Evolutionary conservation across 768 basidiomycete genomes (phyloP).

Genomic region (Tylopilus vinaceipallidus): DNA sequence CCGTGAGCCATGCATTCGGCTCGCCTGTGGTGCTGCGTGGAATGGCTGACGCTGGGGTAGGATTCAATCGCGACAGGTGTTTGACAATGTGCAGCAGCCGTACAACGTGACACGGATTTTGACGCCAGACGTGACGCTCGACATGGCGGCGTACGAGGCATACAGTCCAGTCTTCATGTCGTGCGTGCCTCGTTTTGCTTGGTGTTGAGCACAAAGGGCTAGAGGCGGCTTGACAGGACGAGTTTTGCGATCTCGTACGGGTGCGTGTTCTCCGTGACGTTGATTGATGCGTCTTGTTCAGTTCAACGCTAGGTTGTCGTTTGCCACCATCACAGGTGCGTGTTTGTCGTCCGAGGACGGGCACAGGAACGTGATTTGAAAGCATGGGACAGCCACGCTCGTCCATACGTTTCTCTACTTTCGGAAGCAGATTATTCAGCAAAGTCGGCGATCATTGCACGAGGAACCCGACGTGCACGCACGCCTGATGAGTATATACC

Average conservation of each 20-base stretch:
- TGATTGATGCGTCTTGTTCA: background rate
- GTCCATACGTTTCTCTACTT: conserved; percentile 52
- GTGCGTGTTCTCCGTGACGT: too few relatives aligned
- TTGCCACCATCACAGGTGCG: conserved; percentile 73
- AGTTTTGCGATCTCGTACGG: conserved; percentile 32
- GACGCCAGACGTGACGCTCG: conserved; percentile 50
- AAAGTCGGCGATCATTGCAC: conserved; percentile 62
- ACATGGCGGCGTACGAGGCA: conserved; percentile 47
- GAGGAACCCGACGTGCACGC: conserved; percentile 87
- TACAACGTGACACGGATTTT: conserved; percentile 67
- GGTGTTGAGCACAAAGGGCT: too few relatives aligned
- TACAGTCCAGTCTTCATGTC: conserved; percentile 66
- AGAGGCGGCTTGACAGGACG: too few relatives aligned
- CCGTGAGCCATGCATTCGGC: conserved; percentile 40
- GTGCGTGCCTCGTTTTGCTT: conserved; percentile 7
- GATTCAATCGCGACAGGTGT: conserved; percentile 62
- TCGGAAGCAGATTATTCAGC: conserved; percentile 75
- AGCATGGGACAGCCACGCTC: conserved; percentile 32
- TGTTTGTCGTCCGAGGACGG: background rate
- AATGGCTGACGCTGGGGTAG: conserved; percentile 26
- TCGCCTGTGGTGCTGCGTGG: too few relatives aligned
- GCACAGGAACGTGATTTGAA: background rate
- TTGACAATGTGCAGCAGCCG: conserved; percentile 50
- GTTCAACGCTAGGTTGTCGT: conserved; percentile 57
- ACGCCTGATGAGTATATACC: conserved; percentile 74